phyloP scores from a whole-genome alignment of 306 rosid species.

The Cucurbita argyrosperma region DNA sequence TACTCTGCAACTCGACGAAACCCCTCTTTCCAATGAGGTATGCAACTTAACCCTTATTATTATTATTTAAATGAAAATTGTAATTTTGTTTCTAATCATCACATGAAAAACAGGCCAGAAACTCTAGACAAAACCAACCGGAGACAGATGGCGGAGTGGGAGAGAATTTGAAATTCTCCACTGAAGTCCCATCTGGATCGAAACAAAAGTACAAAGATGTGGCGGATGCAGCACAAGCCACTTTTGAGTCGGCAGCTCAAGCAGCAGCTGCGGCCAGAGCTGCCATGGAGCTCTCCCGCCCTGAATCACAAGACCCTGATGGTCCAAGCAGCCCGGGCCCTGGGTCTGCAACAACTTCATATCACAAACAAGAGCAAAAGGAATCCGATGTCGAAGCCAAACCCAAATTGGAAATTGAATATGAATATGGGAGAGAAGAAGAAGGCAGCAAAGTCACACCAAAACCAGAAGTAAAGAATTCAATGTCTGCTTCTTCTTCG shows the following conservation, averaged over 20 bases:
- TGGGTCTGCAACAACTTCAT: neutral
- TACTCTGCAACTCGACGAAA: slow-evolving; percentile 37
- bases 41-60: no score
- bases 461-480: slow-evolving; percentile 14
- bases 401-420: neutral
- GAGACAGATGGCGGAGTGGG: neutral
- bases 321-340: slow-evolving; percentile 1
- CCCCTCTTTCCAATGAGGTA: slow-evolving; percentile 31
- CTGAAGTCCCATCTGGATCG: slow-evolving; percentile 27
- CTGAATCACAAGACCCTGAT: slow-evolving; percentile 31
- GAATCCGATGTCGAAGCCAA: slow-evolving; percentile 7
- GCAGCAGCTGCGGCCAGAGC: slow-evolving; percentile 88
- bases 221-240: slow-evolving; percentile 91
- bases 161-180: no score
- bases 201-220: slow-evolving; percentile 49
- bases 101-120: neutral
- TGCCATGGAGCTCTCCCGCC: slow-evolving; percentile 68
- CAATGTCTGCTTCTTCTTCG: neutral
- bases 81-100: no score
- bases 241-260: slow-evolving; percentile 74
- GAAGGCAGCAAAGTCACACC: neutral
- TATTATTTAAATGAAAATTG: no score
- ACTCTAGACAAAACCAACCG: slow-evolving; percentile 16
- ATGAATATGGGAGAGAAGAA: slow-evolving; percentile 3
- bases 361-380: neutral